These are phyloP conservation scores for Zopfia rhizophila DNA, from an alignment of 2,329 filamentous ascomycete species.

Conservation along the genomic window DNA sequence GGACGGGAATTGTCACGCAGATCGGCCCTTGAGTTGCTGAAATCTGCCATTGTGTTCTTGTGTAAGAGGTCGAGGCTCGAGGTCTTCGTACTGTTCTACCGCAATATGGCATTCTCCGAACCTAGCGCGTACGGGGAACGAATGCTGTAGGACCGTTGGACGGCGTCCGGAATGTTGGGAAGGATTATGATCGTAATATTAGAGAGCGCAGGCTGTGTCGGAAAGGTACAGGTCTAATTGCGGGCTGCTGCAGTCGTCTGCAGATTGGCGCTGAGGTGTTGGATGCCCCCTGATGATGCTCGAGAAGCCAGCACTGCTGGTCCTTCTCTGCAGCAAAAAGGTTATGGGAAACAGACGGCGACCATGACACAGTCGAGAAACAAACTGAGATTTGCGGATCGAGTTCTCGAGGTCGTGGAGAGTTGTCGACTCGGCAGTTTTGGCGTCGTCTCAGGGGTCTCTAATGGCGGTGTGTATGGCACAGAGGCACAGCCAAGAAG, in stretches of 20 bases:
- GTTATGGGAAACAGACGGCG: slow-evolving; percentile 7
- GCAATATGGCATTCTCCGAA: slow-evolving; percentile 41
- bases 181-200: slow-evolving; percentile 3
- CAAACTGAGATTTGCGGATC: slow-evolving; percentile 15
- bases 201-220: slow-evolving; percentile 5
- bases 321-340: slow-evolving; percentile 8
- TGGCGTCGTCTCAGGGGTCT: no score
- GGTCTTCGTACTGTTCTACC: slow-evolving; percentile 28
- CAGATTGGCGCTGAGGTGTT: not conserved
- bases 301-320: slow-evolving; percentile 17
- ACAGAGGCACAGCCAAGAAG: slow-evolving; percentile 4
- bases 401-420: slow-evolving; percentile 5
- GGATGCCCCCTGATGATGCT: not conserved
- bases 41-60: slow-evolving; percentile 36
- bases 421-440: slow-evolving; percentile 12
- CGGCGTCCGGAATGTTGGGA: not conserved
- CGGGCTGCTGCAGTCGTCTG: slow-evolving; percentile 6
- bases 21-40: slow-evolving; percentile 18
- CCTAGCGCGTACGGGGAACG: slow-evolving; percentile 20
- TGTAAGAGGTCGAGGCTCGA: slow-evolving; percentile 29
- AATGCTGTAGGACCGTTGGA: slow-evolving; percentile 4
- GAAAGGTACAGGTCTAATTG: slow-evolving; percentile 8
- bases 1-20: slow-evolving; percentile 34
- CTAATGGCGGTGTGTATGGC: slow-evolving; percentile 16
- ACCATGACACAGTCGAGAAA: slow-evolving; percentile 21